Conservation (phyloP, 2,329 filamentous ascomycete species). For the Epichloe sp. region DNA sequence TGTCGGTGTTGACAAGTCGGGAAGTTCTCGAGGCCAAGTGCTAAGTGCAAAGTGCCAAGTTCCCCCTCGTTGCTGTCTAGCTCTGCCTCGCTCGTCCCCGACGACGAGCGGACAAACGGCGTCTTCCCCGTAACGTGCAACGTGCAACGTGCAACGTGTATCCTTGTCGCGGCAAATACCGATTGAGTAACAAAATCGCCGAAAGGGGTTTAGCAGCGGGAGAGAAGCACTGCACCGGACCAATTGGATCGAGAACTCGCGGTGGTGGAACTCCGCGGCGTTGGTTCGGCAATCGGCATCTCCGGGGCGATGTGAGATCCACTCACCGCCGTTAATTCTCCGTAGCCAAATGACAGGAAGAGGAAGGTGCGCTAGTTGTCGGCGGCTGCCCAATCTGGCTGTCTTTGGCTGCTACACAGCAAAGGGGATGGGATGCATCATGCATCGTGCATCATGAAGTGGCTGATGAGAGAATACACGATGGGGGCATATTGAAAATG, state of each 20-base stretch:
- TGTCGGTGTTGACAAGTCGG: not conserved
- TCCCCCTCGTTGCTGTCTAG: not conserved
- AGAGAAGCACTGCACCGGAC: too few species aligned
- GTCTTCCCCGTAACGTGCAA: not conserved
- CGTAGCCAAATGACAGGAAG: too few species aligned
- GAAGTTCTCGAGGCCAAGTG: not conserved
- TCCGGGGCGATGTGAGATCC: not conserved
- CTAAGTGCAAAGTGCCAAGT: not conserved
- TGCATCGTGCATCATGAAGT: too few species aligned
- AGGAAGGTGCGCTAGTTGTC: too few species aligned
- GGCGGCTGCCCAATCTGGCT: too few species aligned
- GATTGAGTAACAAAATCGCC: conserved; percentile 17
- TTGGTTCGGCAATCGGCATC: conserved; percentile 5
- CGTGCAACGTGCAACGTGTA: not conserved
- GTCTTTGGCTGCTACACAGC: too few species aligned
- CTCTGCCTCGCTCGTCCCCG: not conserved
- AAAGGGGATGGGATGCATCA: too few species aligned
- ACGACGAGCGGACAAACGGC: not conserved
- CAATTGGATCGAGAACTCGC: not conserved
- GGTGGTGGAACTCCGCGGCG: not conserved
- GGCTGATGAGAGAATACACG: too few species aligned
- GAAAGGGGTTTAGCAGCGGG: not conserved
- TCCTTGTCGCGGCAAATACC: not conserved
- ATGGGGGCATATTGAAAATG: not conserved
- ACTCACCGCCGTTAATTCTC: too few species aligned